Percentiles rank a stretch among this genome's conserved stretches.
Conservation (phyloP, 2,329 filamentous ascomycete genomes). For the Colletotrichum simmondsii region DNA sequence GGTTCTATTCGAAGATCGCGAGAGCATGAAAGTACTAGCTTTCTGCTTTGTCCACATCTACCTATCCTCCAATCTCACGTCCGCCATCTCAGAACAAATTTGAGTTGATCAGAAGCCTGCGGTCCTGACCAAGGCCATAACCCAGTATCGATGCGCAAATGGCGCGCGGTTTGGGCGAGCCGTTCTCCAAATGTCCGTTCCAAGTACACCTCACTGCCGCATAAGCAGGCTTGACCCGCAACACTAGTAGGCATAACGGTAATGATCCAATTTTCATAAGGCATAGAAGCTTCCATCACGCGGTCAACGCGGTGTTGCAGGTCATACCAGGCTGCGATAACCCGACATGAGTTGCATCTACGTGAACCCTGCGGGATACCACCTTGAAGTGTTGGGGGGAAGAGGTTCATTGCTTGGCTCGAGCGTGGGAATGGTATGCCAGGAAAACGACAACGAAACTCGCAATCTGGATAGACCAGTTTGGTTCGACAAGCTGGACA, state of each 20-base stretch:
- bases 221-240: not conserved
- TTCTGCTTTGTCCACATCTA: not conserved
- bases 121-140: not conserved
- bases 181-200: not conserved
- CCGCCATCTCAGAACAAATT: not conserved
- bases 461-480: not conserved
- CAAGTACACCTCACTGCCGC: not conserved
- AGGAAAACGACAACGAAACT: not conserved
- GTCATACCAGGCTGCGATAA: not conserved
- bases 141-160: not conserved
- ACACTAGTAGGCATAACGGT: not conserved
- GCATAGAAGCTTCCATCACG: not conserved
- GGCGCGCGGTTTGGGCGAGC: not conserved
- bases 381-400: not conserved
- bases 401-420: not conserved
- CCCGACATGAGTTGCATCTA: not conserved
- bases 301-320: not conserved
- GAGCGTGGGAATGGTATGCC: constrained; percentile 12
- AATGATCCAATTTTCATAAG: not conserved
- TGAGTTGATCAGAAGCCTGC: not conserved
- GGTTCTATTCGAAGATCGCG: not conserved
- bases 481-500: constrained; percentile 1
- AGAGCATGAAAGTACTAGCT: not conserved
- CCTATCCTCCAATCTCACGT: not conserved
- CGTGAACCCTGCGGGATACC: not conserved